phyloP scores from a whole-genome alignment of 1,139 yeast species.

The Eremothecium cymbalariae region DNA sequence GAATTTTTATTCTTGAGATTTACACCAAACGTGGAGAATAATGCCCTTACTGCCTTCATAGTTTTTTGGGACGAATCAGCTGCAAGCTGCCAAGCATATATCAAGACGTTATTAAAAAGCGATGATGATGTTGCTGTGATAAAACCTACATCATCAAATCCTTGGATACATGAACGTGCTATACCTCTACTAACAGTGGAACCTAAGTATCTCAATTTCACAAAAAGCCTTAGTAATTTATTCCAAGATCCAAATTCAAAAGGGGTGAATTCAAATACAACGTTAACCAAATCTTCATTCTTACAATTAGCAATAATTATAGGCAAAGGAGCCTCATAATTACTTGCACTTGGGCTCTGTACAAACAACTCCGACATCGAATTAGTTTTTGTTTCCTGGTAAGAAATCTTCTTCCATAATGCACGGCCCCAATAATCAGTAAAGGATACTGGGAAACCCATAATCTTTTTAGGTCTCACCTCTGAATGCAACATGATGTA shows the following conservation, averaged over 20 bases:
- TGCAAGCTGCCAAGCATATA: conserved; percentile 40
- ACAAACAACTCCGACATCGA: conserved; percentile 29
- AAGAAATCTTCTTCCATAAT: conserved; percentile 34
- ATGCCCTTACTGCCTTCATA: conserved; percentile 37
- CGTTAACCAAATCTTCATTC: conserved; percentile 26
- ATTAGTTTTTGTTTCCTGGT: conserved; percentile 36
- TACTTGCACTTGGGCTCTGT: conserved; percentile 28
- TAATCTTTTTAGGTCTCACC: conserved; percentile 41
- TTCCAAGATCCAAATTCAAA: conserved; percentile 70
- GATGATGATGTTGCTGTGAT: conserved; percentile 68
- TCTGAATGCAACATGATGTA: conserved; percentile 48
- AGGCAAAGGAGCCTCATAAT: conserved; percentile 38
- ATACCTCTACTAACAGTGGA: conserved; percentile 37
- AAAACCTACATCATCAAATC: conserved; percentile 68
- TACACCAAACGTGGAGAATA: conserved; percentile 44
- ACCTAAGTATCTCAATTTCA: conserved; percentile 48
- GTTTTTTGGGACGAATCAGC: conserved; percentile 36
- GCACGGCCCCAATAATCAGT: conserved; percentile 68
- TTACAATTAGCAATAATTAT: conserved; percentile 35
- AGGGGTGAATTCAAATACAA: conserved; percentile 50
- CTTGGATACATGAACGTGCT: conserved; percentile 40
- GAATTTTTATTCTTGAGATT: conserved; percentile 11
- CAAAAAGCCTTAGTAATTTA: conserved; percentile 41
- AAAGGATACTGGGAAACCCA: conserved; percentile 50
- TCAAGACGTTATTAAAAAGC: conserved; percentile 50